Evolutionary conservation across 1,284 basidiomycete genomes (phyloP), one percentile per base, ranked within the genome.

Genomic region (Mycosarcoma mackinlayi): DNA sequence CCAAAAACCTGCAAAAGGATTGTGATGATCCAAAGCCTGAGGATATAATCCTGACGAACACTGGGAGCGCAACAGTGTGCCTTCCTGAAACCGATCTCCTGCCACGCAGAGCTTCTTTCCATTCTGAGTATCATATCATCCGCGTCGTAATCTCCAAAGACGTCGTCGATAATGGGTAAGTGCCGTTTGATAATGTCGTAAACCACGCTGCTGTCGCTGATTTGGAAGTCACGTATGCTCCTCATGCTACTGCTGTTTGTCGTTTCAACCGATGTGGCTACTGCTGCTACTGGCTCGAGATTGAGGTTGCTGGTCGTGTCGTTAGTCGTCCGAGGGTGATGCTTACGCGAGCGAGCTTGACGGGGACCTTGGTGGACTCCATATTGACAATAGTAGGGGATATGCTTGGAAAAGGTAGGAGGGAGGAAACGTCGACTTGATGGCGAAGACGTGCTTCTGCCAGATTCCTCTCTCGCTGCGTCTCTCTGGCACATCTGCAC

Each of bases 281-380:
- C 24, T 47, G 27, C 27, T 52, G 37, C 42, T 52, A 18, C 54
- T 33, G 35, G 25, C 31, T 34, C 30, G 11, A 37, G 18, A 28
- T 33, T 19, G 35, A 18, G 30, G 21, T 10, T 34, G 31, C 30
- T 51, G 49, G 16, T 51, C 28, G 37, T 50, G 24, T 7, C 6
- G 30, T 21, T 7, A n/a, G 40, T 38, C 9, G 45, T 23, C 23
- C 10, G 56, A n/a, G 16, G 49, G 13, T 53, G 60, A 73, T 73
- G 56, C 69, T 63, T 73, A 73, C 69, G 52, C 69, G 64, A 68
- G 64, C 64, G 64, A 73, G 69, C 69, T 73, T 73, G 64, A 68
- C 69, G 56, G 63, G 63, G 58, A 67, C 69, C 69, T 73, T 73
- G 51, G 60, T 67, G 56, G 69, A 73, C 60, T 73, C 69, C 69